Conservation (phyloP, 2,329 filamentous ascomycete species). For the Penicillium corylophilum region DNA sequence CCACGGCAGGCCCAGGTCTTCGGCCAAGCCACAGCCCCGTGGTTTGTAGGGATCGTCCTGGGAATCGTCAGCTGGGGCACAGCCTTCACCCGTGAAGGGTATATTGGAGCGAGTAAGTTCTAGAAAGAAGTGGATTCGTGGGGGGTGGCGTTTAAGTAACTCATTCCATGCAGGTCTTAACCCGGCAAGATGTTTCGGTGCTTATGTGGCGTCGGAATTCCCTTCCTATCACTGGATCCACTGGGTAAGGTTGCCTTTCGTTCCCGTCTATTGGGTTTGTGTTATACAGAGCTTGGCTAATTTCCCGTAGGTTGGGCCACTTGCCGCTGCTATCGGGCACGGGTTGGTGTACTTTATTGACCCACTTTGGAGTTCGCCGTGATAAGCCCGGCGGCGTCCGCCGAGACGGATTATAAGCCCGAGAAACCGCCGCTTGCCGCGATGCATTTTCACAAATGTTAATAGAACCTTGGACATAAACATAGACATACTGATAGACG, state of each 20-base stretch:
- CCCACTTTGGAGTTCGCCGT: conserved; percentile 23
- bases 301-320: conserved; percentile 26
- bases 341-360: conserved; percentile 33
- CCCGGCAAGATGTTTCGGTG: conserved; percentile 48
- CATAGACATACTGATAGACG: not conserved
- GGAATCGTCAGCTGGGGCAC: conserved; percentile 40
- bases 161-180: conserved; percentile 36
- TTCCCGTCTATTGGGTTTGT: not conserved
- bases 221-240: conserved; percentile 41
- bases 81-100: conserved; percentile 42
- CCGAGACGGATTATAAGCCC: no score
- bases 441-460: conserved; percentile 3
- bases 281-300: conserved; percentile 5
- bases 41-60: conserved; percentile 48
- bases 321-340: conserved; percentile 32
- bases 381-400: conserved; percentile 11
- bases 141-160: conserved; percentile 4
- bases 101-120: conserved; percentile 40
- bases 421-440: not conserved
- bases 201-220: conserved; percentile 41
- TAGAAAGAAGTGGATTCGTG: not conserved
- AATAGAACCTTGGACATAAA: not conserved
- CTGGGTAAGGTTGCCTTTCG: conserved; percentile 26
- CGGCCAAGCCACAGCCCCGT: conserved; percentile 50
- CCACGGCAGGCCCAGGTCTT: conserved; percentile 52